A percentile compares a stretch with the other conserved stretches of the same genome.
phyloP scores from a whole-genome alignment of 129 eudicot species.

The Pseudognaphalium luteoalbum region DNA sequence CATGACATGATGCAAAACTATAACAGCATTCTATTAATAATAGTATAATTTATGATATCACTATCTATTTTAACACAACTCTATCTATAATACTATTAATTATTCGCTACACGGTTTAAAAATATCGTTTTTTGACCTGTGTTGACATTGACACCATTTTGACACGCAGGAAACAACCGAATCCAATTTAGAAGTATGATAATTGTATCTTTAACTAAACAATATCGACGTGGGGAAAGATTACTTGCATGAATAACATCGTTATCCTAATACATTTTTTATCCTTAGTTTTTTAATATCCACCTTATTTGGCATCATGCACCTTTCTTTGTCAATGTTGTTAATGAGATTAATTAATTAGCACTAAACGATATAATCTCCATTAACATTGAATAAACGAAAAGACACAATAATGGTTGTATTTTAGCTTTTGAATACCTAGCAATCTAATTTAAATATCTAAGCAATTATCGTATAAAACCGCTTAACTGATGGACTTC shows the following conservation, averaged over 20 bases:
- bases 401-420: constrained; percentile 20
- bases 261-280: background rate
- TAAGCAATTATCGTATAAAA: background rate
- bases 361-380: constrained; percentile 17
- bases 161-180: background rate
- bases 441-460: constrained; percentile 1
- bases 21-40: constrained; percentile 8
- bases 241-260: background rate
- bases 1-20: constrained; percentile 26
- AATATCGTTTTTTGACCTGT: constrained; percentile 4
- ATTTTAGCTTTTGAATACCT: constrained; percentile 23
- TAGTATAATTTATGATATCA: background rate
- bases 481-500: too few relatives aligned
- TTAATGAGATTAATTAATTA: constrained; percentile 21
- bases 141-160: constrained; percentile 11
- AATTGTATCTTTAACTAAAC: background rate
- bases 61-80: background rate
- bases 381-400: constrained; percentile 8
- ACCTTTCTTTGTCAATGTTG: constrained; percentile 24
- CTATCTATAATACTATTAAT: background rate
- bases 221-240: constrained; percentile 5
- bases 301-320: constrained; percentile 30
- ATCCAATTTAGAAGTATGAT: background rate
- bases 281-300: constrained; percentile 4
- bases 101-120: constrained; percentile 5